Conservation (phyloP, 257 asterid genomes). For the Mentha longifolia region DNA sequence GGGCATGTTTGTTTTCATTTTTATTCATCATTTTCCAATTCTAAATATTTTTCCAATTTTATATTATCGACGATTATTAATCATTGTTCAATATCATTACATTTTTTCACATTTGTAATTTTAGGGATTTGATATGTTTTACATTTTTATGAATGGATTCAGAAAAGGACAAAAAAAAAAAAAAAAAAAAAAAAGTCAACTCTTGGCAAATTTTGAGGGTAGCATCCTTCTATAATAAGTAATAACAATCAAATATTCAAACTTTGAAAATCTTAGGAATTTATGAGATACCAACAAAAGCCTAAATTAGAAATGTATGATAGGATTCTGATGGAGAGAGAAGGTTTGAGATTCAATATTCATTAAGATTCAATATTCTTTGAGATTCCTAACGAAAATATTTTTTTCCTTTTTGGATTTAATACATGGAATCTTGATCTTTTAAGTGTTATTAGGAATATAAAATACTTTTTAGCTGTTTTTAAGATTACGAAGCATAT, state of each 20-base stretch:
- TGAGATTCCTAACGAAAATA: neutral
- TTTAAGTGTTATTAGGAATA: no score
- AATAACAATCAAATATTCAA: neutral
- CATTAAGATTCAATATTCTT: neutral
- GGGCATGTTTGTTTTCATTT: no score
- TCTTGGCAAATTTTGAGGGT: neutral
- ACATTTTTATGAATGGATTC: constrained; percentile 2
- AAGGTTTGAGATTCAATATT: neutral
- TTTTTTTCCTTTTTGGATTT: no score
- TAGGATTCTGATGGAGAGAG: neutral
- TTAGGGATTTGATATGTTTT: neutral
- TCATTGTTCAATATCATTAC: no score
- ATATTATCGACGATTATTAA: no score
- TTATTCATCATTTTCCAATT: no score
- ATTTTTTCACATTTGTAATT: neutral
- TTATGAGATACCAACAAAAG: neutral
- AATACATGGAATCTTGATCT: no score
- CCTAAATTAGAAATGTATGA: neutral
- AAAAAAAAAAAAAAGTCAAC: constrained; percentile 20
- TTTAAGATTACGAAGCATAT: no score
- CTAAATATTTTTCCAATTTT: no score
- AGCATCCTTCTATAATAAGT: neutral
- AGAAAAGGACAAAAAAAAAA: neutral
- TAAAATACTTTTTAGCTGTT: no score
- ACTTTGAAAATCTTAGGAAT: neutral